These are phyloP conservation scores for Rhizopogon parksii DNA, from an alignment of 1,284 basidiomycete genomes.

Conservation along the genomic window DNA sequence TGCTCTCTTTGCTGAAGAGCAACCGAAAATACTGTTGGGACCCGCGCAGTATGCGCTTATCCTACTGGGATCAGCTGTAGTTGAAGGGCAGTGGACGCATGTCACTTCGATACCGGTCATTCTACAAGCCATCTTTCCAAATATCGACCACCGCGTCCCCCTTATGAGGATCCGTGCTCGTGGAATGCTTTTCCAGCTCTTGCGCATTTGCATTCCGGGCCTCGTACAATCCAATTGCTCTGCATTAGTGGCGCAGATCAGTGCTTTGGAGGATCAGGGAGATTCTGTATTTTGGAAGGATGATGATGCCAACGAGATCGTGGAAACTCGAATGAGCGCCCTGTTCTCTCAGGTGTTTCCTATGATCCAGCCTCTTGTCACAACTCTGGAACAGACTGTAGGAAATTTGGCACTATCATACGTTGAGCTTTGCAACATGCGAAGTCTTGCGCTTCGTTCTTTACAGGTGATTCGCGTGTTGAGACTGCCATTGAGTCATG, in stretches of 20 bases:
- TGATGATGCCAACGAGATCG: constrained; percentile 50
- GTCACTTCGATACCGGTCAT: constrained; percentile 65
- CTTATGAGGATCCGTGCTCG: constrained; percentile 70
- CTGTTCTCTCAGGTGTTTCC: constrained; percentile 63
- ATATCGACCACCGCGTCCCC: constrained; percentile 71
- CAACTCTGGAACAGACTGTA: constrained; percentile 69
- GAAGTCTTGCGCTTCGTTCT: constrained; percentile 83
- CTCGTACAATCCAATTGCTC: constrained; percentile 62
- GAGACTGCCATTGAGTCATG: constrained; percentile 64
- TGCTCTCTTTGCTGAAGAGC: constrained; percentile 62
- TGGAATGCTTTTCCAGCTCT: constrained; percentile 71
- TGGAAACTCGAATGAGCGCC: constrained; percentile 61
- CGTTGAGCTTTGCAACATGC: constrained; percentile 84
- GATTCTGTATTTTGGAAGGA: constrained; percentile 67
- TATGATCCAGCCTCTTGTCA: constrained; percentile 64
- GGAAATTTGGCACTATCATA: constrained; percentile 77
- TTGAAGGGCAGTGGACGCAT: constrained; percentile 76
- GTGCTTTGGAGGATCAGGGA: constrained; percentile 53
- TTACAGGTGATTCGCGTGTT: constrained; percentile 87
- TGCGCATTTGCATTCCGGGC: constrained; percentile 72
- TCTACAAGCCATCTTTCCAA: constrained; percentile 77
- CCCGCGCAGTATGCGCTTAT: constrained; percentile 85
- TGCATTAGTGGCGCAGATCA: constrained; percentile 46
- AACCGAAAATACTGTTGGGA: constrained; percentile 62
- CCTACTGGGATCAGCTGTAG: constrained; percentile 77